Evolutionary conservation across 2,329 filamentous ascomycete genomes (phyloP).

Genomic region (Exophiala sp.): DNA sequence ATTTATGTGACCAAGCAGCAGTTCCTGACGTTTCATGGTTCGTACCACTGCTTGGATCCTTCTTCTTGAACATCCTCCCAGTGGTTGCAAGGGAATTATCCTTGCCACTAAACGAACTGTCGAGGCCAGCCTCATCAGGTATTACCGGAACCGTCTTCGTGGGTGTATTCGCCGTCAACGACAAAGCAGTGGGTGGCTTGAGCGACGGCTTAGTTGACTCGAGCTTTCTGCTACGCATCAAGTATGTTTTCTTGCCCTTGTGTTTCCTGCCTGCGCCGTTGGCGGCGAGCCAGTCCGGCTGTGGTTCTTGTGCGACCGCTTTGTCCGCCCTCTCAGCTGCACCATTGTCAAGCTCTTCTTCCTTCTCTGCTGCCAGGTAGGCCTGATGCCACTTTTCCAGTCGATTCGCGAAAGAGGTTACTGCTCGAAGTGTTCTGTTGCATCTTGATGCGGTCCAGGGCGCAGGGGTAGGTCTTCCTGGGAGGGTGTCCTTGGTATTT

Average conservation of each 20-base stretch:
- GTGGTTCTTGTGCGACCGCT: not conserved
- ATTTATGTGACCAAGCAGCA: not conserved
- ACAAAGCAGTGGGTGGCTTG: not conserved
- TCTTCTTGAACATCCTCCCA: not conserved
- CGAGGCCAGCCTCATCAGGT: not conserved
- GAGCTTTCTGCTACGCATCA: not conserved
- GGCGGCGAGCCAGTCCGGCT: not conserved
- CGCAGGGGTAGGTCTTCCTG: constrained; percentile 3
- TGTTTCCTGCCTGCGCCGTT: not conserved
- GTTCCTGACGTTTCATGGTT: not conserved
- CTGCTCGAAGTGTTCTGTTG: constrained; percentile 12
- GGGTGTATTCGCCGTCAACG: not conserved
- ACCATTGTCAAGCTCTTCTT: not conserved
- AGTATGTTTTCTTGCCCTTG: not conserved
- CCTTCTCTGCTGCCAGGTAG: constrained; percentile 7
- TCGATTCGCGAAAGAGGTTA: constrained; percentile 10
- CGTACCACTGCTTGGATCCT: not conserved
- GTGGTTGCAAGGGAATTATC: not conserved
- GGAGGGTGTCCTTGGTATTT: not conserved
- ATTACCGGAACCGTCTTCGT: not conserved
- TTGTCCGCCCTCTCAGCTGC: not conserved
- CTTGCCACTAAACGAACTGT: not conserved
- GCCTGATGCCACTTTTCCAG: constrained; percentile 19
- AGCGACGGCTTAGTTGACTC: not conserved
- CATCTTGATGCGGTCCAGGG: constrained; percentile 18